Conservation (phyloP, 768 basidiomycete genomes). For the Lactifluus pinguis region DNA sequence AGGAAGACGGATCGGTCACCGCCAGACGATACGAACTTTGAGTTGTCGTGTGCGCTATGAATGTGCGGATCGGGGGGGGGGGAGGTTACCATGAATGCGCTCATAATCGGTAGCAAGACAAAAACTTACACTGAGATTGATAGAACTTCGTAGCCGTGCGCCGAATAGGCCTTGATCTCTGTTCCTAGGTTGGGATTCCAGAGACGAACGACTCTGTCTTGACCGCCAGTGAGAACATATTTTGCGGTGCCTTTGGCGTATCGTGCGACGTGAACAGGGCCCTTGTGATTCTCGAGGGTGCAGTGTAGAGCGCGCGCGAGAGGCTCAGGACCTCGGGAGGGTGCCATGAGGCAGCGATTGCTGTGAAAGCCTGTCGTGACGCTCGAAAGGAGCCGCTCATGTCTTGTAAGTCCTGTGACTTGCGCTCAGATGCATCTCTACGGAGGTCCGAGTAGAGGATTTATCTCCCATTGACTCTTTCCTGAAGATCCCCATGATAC, state of each 20-base stretch:
- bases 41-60: slow-evolving; percentile 81
- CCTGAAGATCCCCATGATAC: too few relatives aligned
- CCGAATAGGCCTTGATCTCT: slow-evolving; percentile 86
- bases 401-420: too few relatives aligned
- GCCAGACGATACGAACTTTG: slow-evolving; percentile 86
- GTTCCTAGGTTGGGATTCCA: slow-evolving; percentile 84
- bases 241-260: slow-evolving; percentile 85
- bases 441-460: too few relatives aligned
- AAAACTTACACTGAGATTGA: slow-evolving; percentile 76
- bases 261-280: slow-evolving; percentile 82
- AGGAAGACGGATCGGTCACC: slow-evolving; percentile 90
- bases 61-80: not conserved
- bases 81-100: not conserved
- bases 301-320: slow-evolving; percentile 54
- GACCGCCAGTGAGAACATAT: slow-evolving; percentile 89
- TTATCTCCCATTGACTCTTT: too few relatives aligned
- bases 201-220: slow-evolving; percentile 80
- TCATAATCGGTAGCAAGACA: not conserved
- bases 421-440: too few relatives aligned
- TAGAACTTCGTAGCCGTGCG: slow-evolving; percentile 94
- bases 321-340: slow-evolving; percentile 33
- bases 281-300: slow-evolving; percentile 62
- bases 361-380: too few relatives aligned
- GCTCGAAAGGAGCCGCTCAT: too few relatives aligned
- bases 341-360: slow-evolving; percentile 23